Evolutionary conservation across 805 yeast species (phyloP).

Genomic region (Candida ficus): DNA sequence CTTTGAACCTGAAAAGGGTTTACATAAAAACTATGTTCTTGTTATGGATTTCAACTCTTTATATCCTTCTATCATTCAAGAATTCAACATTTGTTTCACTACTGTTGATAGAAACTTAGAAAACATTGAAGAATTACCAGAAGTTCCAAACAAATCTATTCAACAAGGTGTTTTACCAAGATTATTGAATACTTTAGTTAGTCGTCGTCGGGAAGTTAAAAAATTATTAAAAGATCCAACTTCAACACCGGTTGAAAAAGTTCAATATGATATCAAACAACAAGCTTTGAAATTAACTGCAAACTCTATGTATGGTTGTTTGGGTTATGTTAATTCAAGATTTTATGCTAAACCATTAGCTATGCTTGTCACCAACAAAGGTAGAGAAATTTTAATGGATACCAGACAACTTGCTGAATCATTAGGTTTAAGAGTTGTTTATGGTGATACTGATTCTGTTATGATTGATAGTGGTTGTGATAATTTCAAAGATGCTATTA

Average conservation of each 20-base stretch:
- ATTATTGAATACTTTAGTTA: conserved; percentile 75
- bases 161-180: conserved; percentile 82
- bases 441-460: conserved; percentile 98
- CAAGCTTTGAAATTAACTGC: conserved; percentile 96
- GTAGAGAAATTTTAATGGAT: conserved; percentile 90
- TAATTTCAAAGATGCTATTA: conserved; percentile 64
- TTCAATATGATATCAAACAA: conserved; percentile 92
- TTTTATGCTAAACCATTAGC: conserved; percentile 96
- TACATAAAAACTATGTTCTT: conserved; percentile 79
- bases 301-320: conserved; percentile 99
- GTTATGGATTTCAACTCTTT: conserved; percentile 98
- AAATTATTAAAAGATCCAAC: conserved; percentile 72
- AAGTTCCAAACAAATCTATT: conserved; percentile 53
- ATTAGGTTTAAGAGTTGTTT: conserved; percentile 76
- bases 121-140: conserved; percentile 61
- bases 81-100: conserved; percentile 93
- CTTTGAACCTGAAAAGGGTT: conserved; percentile 93
- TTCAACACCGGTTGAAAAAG: conserved; percentile 55
- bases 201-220: conserved; percentile 91
- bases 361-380: conserved; percentile 89
- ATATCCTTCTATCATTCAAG: conserved; percentile 96
- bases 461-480: conserved; percentile 91
- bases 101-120: conserved; percentile 70
- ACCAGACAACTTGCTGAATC: conserved; percentile 91
- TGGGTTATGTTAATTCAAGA: conserved; percentile 86